Evolutionary conservation across 1,284 basidiomycete genomes (phyloP), one percentile per base, ranked within the genome.

Genomic region (Leccinum fallax): DNA sequence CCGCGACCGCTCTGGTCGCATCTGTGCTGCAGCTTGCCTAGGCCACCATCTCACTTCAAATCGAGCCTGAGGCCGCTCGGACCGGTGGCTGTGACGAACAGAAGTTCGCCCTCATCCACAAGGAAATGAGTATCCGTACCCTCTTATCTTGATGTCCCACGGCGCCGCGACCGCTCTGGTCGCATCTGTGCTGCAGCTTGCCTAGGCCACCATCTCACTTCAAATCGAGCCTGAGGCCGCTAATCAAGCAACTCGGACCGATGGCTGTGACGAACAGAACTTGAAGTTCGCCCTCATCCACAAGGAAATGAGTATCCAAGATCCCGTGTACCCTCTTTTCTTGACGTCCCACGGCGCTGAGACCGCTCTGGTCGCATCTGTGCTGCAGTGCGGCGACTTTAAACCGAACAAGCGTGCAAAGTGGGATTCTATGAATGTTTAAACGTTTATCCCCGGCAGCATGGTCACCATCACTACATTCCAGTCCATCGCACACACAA

Each of bases 321-420:
- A 2, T 30, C 38, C 43, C 51, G 16, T 38, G 15, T 24, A 15
- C 6, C 24, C 15, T 26, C 13, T 4, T 43, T 34, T 61, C 49
- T 43, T 61, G 55, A 61, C 40, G 53, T 55, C 43, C 26, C 36
- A 21, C 16, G 93, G 93, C 85, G 91, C 59, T 66, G 89, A 24
- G 83, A 84, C 55, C 85, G 92, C 61, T 87, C 90, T 8, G 75
- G 83, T n/a, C 78, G 78, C 58, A 94, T 94, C 74, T 81, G 89
- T 54, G 85, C 89, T 68, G 75, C 77, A 2, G 79, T 80, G 63
- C 81, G 85, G 61, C 80, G 80, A 58, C 76, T 74, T 60, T 86
- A 83, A 74, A 79, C 80, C 16, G 85, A 88, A 68, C 77, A 84
- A 62, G 87, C 80, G n/a, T 82, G 85, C 40, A 43, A 43, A 77